These are phyloP conservation scores for Lophiotrema nucula DNA, from an alignment of 495 filamentous ascomycete species.

Conservation along the genomic window DNA sequence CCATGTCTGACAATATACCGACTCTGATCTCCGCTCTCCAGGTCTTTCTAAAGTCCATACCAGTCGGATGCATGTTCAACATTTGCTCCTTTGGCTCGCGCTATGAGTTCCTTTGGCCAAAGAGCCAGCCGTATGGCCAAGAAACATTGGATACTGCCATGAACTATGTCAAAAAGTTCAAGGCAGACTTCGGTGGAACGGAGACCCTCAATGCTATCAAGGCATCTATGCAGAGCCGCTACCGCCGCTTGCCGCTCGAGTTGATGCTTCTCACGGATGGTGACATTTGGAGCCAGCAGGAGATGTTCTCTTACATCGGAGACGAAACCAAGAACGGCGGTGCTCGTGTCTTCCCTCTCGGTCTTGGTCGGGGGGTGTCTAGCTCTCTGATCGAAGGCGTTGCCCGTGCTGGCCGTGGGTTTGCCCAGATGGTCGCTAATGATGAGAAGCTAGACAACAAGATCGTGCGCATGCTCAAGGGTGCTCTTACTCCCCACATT, in stretches of 20 bases:
- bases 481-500: conserved; percentile 60
- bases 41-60: conserved; percentile 69
- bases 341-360: conserved; percentile 64
- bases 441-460: conserved; percentile 61
- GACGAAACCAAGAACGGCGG: conserved; percentile 44
- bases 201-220: conserved; percentile 59
- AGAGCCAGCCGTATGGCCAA: conserved; percentile 55
- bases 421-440: conserved; percentile 58
- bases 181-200: conserved; percentile 61
- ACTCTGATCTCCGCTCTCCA: conserved; percentile 58
- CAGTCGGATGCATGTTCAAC: conserved; percentile 67
- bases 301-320: conserved; percentile 56
- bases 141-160: conserved; percentile 52
- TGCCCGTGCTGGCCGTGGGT: conserved; percentile 64
- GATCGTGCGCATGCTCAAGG: conserved; percentile 70
- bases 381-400: conserved; percentile 66
- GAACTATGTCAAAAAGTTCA: conserved; percentile 48
- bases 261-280: conserved; percentile 70
- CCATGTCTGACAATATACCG: conserved; percentile 57
- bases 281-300: conserved; percentile 57
- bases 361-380: conserved; percentile 60
- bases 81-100: conserved; percentile 67
- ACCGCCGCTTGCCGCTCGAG: conserved; percentile 53
- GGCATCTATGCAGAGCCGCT: conserved; percentile 50
- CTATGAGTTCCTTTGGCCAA: conserved; percentile 57